phyloP scores from a whole-genome alignment of 345 rosid genomes.

The Arabis hirsuta region DNA sequence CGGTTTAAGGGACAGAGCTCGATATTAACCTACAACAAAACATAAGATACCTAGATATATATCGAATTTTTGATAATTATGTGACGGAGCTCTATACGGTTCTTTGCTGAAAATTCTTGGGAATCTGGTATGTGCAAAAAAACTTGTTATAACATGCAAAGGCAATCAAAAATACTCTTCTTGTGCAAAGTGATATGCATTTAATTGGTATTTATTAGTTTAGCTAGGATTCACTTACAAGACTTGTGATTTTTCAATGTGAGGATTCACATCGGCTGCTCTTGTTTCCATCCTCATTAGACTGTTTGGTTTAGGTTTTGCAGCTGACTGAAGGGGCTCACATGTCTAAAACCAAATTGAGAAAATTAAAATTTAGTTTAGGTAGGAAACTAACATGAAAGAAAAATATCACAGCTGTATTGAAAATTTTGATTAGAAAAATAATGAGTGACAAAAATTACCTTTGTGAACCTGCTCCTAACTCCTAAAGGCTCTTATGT shows the following conservation, averaged over 20 bases:
- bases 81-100: conserved; percentile 40
- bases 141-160: not conserved
- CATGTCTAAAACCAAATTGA: conserved; percentile 58
- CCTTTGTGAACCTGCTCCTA: conserved; percentile 69
- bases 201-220: not conserved
- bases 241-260: conserved; percentile 49
- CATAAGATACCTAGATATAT: conserved; percentile 19
- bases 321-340: not conserved
- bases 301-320: no score
- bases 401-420: not conserved
- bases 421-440: not conserved
- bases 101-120: conserved; percentile 80
- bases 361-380: not conserved
- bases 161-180: not conserved
- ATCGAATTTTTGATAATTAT: conserved; percentile 73
- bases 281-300: no score
- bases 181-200: not conserved
- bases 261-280: no score
- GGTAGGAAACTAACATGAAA: not conserved
- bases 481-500: conserved; percentile 88
- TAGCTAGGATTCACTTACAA: conserved; percentile 45
- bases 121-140: conserved; percentile 51
- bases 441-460: conserved; percentile 11
- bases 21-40: no score
- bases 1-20: no score